Evolutionary conservation across 495 filamentous ascomycete species (phyloP).

Genomic region (Penicillium manginii): DNA sequence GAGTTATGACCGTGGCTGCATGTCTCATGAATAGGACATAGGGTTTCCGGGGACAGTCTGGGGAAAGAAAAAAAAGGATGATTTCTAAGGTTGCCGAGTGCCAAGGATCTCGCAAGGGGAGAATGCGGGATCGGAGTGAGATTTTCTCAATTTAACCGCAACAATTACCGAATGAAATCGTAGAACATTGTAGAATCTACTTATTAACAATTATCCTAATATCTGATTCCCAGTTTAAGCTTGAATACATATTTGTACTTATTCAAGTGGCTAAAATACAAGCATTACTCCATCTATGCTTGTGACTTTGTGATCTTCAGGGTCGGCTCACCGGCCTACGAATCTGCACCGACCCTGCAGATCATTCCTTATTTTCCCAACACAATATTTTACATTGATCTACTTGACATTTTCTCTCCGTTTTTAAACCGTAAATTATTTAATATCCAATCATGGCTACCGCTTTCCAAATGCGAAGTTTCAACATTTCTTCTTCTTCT

Average conservation of each 20-base stretch:
- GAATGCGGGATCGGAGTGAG: slow-evolving; percentile 1
- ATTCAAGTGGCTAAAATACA: no score
- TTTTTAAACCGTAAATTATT: no score
- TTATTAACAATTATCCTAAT: not conserved
- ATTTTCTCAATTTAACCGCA: not conserved
- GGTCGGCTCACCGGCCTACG: not conserved
- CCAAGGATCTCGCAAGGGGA: not conserved
- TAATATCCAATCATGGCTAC: no score
- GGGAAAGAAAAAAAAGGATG: not conserved
- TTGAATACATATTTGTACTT: not conserved
- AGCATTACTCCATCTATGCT: not conserved
- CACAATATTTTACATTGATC: not conserved
- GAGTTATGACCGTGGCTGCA: not conserved
- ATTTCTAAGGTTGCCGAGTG: not conserved
- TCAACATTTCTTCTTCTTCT: no score
- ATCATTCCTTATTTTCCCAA: not conserved
- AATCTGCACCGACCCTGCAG: not conserved
- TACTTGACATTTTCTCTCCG: not conserved
- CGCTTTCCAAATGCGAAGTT: no score
- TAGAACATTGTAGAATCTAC: not conserved
- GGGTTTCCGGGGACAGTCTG: not conserved
- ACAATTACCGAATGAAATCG: not conserved
- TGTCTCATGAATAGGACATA: not conserved
- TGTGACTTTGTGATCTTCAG: not conserved
- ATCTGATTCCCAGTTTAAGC: no score